Percentiles rank a stretch among this genome's conserved stretches.
Evolutionary conservation across 805 yeast genomes (phyloP).

Genomic region (Candida andamanensis): DNA sequence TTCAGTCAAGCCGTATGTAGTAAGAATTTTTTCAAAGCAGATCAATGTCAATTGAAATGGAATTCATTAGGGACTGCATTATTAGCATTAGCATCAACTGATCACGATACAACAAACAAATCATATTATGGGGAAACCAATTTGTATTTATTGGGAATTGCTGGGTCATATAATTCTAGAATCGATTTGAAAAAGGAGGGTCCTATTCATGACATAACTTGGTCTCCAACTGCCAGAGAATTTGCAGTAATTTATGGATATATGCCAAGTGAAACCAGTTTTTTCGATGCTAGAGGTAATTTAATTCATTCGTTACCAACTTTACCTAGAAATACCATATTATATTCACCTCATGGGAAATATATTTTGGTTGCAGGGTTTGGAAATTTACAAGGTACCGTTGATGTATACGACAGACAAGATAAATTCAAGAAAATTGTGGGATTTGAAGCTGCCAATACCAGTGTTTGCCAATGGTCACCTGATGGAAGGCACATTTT

Average conservation of each 20-base stretch:
- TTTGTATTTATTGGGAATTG: conserved; percentile 82
- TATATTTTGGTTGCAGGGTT: conserved; percentile 93
- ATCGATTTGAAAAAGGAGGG: conserved; percentile 88
- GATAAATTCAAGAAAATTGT: conserved; percentile 75
- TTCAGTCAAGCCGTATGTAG: conserved; percentile 73
- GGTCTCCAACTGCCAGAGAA: conserved; percentile 96
- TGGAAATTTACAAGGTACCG: conserved; percentile 95
- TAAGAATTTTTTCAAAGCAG: conserved; percentile 93
- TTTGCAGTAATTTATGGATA: conserved; percentile 96
- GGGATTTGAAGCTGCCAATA: conserved; percentile 85
- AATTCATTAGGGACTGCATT: conserved; percentile 91
- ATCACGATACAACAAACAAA: conserved; percentile 89
- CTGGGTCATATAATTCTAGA: conserved; percentile 86
- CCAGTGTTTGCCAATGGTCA: conserved; percentile 96
- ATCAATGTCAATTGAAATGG: conserved; percentile 89
- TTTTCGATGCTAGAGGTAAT: conserved; percentile 92
- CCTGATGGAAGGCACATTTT: conserved; percentile 92
- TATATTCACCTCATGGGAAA: conserved; percentile 91
- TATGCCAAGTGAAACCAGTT: conserved; percentile 95
- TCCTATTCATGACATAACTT: conserved; percentile 94
- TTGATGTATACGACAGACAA: conserved; percentile 90
- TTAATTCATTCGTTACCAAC: conserved; percentile 77
- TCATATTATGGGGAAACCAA: conserved; percentile 97
- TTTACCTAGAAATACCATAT: conserved; percentile 82
- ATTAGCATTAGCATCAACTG: conserved; percentile 90